These are phyloP conservation scores for Penicillium sp. DNA, from an alignment of 2,329 filamentous ascomycete species.

Conservation along the genomic window DNA sequence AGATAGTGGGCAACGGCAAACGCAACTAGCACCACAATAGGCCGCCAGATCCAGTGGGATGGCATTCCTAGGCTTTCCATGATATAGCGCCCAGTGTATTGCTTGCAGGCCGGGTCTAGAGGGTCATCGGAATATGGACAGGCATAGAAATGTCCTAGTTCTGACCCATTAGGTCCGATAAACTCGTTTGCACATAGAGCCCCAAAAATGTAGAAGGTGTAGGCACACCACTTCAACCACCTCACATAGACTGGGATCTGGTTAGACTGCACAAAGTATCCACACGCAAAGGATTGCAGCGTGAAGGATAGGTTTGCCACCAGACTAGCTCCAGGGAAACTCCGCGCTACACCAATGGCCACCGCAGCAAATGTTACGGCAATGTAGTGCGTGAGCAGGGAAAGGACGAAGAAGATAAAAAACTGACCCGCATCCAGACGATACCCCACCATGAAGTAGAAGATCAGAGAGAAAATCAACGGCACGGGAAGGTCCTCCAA, in stretches of 20 bases:
- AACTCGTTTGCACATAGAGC: conserved; percentile 73
- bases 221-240: conserved; percentile 62
- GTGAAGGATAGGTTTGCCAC: conserved; percentile 72
- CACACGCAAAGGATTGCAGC: conserved; percentile 70
- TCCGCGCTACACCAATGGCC: conserved; percentile 63
- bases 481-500: conserved; percentile 73
- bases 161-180: conserved; percentile 34
- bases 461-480: conserved; percentile 66
- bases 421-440: conserved; percentile 63
- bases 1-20: conserved; percentile 64
- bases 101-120: conserved; percentile 62
- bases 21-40: conserved; percentile 61
- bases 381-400: conserved; percentile 69
- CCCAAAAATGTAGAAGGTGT: conserved; percentile 62
- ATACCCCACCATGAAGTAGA: conserved; percentile 77
- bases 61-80: conserved; percentile 69
- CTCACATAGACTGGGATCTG: conserved; percentile 74
- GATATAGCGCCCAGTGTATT: conserved; percentile 68
- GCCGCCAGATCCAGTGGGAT: conserved; percentile 63
- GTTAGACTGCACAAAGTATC: conserved; percentile 72
- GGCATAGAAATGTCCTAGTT: conserved; percentile 65
- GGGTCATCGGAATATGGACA: conserved; percentile 64
- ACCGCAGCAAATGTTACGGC: conserved; percentile 69
- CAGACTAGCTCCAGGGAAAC: conserved; percentile 68
- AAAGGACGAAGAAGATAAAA: conserved; percentile 68